phyloP scores from a whole-genome alignment of 352 stramenopile species.

The Globisporangium radiosum region DNA sequence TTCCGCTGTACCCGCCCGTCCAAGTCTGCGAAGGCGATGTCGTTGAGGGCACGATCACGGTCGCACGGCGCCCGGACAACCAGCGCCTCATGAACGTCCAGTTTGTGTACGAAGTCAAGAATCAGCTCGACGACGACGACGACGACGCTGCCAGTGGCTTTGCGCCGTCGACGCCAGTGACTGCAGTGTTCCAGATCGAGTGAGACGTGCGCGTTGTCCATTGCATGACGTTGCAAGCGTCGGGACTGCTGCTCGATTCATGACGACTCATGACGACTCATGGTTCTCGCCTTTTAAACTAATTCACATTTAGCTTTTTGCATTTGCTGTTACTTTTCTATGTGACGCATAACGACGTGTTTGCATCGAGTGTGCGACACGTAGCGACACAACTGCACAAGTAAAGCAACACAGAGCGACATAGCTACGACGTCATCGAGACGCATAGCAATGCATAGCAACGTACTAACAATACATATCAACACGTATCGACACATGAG shows the following conservation, averaged over 20 bases:
- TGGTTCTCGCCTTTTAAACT: no score
- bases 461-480: no score
- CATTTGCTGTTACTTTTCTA: no score
- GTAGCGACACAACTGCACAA: no score
- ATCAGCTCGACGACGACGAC: constrained; percentile 66
- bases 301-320: no score
- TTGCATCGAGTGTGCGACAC: no score
- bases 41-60: constrained; percentile 60
- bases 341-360: no score
- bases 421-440: no score
- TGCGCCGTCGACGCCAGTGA: constrained; percentile 35
- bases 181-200: constrained; percentile 54
- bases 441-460: no score
- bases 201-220: not conserved
- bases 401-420: no score
- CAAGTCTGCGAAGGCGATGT: constrained; percentile 82
- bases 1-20: constrained; percentile 73
- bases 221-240: not conserved
- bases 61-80: constrained; percentile 77
- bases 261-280: no score
- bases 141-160: constrained; percentile 19
- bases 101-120: constrained; percentile 68
- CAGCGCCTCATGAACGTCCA: constrained; percentile 88
- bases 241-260: not conserved
- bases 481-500: no score